Evolutionary conservation across 441 rosid genomes (phyloP).

Genomic region (Pelargonium fulgidum): DNA sequence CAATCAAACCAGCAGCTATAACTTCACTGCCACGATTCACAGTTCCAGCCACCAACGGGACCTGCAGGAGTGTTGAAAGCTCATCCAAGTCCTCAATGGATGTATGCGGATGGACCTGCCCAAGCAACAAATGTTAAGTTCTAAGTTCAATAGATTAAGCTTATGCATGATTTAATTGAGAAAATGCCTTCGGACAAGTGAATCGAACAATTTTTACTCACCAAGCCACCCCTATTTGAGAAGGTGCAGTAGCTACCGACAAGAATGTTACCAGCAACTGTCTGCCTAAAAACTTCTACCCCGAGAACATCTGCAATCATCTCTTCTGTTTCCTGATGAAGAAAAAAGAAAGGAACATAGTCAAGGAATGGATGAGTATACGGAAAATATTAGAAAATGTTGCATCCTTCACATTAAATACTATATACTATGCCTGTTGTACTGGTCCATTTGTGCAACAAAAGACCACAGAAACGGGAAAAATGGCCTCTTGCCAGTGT

Average conservation of each 20-base stretch:
- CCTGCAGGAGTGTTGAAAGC: conserved; percentile 82
- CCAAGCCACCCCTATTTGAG: conserved; percentile 74
- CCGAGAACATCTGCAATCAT: conserved; percentile 83
- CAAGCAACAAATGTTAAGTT: not conserved
- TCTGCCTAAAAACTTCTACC: conserved; percentile 81
- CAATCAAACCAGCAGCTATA: conserved; percentile 69
- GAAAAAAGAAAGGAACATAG: too few relatives aligned
- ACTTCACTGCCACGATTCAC: conserved; percentile 91
- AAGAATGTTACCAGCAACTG: conserved; percentile 78
- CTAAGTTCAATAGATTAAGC: too few relatives aligned
- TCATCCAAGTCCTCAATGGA: conserved; percentile 83
- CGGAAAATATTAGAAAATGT: too few relatives aligned
- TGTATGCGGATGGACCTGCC: conserved; percentile 82
- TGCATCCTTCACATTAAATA: too few relatives aligned
- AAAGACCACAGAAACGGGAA: too few relatives aligned
- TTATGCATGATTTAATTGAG: too few relatives aligned
- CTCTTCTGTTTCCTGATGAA: conserved; percentile 57
- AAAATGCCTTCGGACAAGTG: too few relatives aligned
- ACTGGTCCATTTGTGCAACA: too few relatives aligned
- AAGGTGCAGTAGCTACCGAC: conserved; percentile 78
- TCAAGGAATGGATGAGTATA: too few relatives aligned
- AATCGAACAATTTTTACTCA: too few relatives aligned
- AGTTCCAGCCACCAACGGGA: conserved; percentile 85
- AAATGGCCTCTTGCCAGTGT: too few relatives aligned
- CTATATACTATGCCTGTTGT: too few relatives aligned